Conservation (phyloP, 768 basidiomycete species). For the Trametes meyenii region DNA sequence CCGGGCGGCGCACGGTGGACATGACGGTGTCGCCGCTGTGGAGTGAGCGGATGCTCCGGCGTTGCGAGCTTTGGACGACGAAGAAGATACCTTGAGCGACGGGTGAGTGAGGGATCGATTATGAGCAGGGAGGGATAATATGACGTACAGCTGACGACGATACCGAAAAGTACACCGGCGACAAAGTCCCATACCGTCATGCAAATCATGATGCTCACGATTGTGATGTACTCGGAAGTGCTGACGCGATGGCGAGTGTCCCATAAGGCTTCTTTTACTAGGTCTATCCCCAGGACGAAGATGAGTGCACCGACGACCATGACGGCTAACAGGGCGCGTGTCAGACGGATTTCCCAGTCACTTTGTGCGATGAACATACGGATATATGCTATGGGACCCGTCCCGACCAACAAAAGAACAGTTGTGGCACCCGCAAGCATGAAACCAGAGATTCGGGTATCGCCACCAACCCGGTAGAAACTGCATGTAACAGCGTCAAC, state of each 20-base stretch:
- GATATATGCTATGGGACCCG: conserved; percentile 88
- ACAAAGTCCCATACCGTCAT: conserved; percentile 98
- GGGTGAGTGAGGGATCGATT: not conserved
- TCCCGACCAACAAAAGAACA: conserved; percentile 77
- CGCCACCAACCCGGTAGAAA: conserved; percentile 94
- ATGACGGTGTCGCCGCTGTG: conserved; percentile 83
- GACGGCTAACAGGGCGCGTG: conserved; percentile 56
- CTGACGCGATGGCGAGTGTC: conserved; percentile 90
- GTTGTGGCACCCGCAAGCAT: conserved; percentile 78
- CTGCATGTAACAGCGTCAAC: conserved; percentile 33
- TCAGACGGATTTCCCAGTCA: too few relatives aligned
- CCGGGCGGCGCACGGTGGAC: conserved; percentile 90
- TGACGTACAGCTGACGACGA: conserved; percentile 82
- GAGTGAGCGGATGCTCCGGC: conserved; percentile 80
- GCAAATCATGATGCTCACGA: conserved; percentile 81
- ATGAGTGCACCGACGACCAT: conserved; percentile 92
- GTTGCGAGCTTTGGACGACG: conserved; percentile 91
- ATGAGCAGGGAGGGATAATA: not conserved
- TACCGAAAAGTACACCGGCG: conserved; percentile 88
- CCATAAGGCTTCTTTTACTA: conserved; percentile 96
- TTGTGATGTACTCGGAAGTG: conserved; percentile 79
- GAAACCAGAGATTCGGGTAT: conserved; percentile 80
- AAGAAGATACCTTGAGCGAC: conserved; percentile 78
- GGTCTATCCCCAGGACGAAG: conserved; percentile 91
- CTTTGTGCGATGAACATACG: conserved; percentile 51